phyloP scores from a whole-genome alignment of 2,329 filamentous ascomycete species.

The Aspergillus glaucus region DNA sequence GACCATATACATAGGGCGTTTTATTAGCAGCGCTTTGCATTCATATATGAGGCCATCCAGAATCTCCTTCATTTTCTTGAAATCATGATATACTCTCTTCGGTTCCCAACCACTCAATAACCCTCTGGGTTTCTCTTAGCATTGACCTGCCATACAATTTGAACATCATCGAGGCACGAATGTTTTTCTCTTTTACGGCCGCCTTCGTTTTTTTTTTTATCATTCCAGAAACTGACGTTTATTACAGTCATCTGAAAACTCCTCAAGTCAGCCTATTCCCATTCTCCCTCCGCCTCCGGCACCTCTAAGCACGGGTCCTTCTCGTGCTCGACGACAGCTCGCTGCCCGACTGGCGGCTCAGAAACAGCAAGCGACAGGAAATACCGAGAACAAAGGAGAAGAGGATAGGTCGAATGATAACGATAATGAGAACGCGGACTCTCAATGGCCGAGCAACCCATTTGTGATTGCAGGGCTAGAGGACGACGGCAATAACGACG shows the following conservation, averaged over 20 bases:
- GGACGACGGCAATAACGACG: conserved; percentile 21
- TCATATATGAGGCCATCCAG: conserved; percentile 17
- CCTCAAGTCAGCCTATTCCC: conserved; percentile 38
- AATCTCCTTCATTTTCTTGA: conserved; percentile 12
- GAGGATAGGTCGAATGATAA: conserved; percentile 19
- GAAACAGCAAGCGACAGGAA: conserved; percentile 54
- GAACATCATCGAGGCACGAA: too few species aligned
- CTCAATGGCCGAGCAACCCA: conserved; percentile 30
- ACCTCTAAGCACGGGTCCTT: conserved; percentile 78
- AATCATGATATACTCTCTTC: conserved; percentile 12
- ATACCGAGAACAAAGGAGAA: conserved; percentile 26
- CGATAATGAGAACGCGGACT: conserved; percentile 15
- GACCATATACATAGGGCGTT: conserved; percentile 14
- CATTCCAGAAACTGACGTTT: neutral
- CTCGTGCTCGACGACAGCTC: conserved; percentile 79
- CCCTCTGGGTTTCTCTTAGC: conserved; percentile 7
- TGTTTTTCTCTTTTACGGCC: neutral
- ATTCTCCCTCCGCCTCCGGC: conserved; percentile 56
- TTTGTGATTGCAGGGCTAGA: conserved; percentile 34
- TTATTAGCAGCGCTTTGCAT: conserved; percentile 14
- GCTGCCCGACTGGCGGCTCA: conserved; percentile 78
- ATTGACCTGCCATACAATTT: conserved; percentile 1
- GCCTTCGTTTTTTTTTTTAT: neutral
- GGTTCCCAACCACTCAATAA: conserved; percentile 10
- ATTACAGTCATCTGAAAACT: conserved; percentile 21